phyloP scores from a whole-genome alignment of 805 yeast genomes.

The Peterozyma xylosa region DNA sequence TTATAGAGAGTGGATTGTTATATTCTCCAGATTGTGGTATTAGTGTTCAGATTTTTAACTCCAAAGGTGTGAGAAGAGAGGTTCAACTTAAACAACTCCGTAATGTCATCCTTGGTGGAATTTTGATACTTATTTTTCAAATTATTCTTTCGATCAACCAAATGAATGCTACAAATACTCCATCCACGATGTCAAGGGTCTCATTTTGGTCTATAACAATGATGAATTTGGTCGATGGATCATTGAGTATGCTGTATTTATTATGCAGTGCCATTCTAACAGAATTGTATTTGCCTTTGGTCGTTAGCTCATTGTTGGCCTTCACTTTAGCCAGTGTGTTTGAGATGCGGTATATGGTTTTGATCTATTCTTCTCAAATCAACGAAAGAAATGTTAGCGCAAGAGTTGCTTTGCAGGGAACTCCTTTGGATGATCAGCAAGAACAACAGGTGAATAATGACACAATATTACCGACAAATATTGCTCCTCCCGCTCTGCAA shows the following conservation, averaged over 20 bases:
- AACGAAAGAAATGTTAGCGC: slow-evolving; percentile 65
- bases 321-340: slow-evolving; percentile 66
- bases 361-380: slow-evolving; percentile 60
- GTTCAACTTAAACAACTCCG: slow-evolving; percentile 29
- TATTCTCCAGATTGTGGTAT: slow-evolving; percentile 91
- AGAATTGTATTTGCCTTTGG: slow-evolving; percentile 56
- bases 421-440: slow-evolving; percentile 31
- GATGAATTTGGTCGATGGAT: slow-evolving; percentile 63
- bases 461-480: slow-evolving; percentile 13
- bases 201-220: slow-evolving; percentile 63
- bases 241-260: slow-evolving; percentile 54
- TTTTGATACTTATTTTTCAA: slow-evolving; percentile 41
- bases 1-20: slow-evolving; percentile 46
- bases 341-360: slow-evolving; percentile 66
- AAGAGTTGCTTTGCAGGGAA: slow-evolving; percentile 60
- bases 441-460: slow-evolving; percentile 10
- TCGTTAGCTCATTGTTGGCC: slow-evolving; percentile 62
- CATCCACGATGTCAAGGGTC: slow-evolving; percentile 69
- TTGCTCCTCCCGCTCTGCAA: slow-evolving; percentile 15
- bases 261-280: slow-evolving; percentile 48
- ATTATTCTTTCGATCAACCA: slow-evolving; percentile 56
- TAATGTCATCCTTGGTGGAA: slow-evolving; percentile 32
- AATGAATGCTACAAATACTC: slow-evolving; percentile 66
- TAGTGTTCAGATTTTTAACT: slow-evolving; percentile 28
- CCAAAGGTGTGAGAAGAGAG: slow-evolving; percentile 54